phyloP scores from a whole-genome alignment of 768 basidiomycete genomes.

The Mycena epipterygia region DNA sequence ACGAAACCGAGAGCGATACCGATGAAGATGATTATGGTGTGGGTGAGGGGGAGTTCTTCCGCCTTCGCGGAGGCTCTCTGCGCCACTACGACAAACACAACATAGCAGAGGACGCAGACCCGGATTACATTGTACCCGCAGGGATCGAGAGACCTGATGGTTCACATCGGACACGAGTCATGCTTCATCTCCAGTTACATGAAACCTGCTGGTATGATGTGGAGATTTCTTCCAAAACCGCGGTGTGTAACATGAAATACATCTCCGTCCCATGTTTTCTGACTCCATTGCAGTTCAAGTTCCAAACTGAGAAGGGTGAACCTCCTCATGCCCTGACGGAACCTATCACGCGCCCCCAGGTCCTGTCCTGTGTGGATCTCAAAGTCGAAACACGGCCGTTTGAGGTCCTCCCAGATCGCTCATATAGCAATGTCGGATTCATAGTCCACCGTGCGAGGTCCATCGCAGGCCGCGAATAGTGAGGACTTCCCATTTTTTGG shows the following conservation, averaged over 20 bases:
- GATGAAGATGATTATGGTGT: background rate
- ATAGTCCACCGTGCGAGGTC: background rate
- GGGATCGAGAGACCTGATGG: slow-evolving; percentile 18
- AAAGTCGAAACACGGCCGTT: slow-evolving; percentile 3
- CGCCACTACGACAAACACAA: background rate
- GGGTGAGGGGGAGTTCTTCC: background rate
- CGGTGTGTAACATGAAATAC: no score
- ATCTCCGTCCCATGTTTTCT: no score
- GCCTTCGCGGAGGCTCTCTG: slow-evolving; percentile 6
- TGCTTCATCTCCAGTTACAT: background rate
- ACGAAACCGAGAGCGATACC: background rate
- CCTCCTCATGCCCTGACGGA: background rate
- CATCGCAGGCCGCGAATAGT: slow-evolving; percentile 13
- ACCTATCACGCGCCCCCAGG: slow-evolving; percentile 6
- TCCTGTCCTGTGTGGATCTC: slow-evolving; percentile 16
- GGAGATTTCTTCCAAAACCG: background rate
- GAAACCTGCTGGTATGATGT: background rate
- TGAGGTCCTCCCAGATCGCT: slow-evolving; percentile 6
- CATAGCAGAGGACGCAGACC: background rate
- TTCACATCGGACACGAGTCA: background rate
- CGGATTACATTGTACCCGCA: slow-evolving; percentile 4
- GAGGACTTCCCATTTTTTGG: background rate
- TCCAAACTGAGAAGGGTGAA: slow-evolving; percentile 10
- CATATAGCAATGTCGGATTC: slow-evolving; percentile 23
- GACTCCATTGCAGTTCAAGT: slow-evolving; percentile 9